Percentiles rank a stretch among this genome's conserved stretches.
These are phyloP conservation scores for Trichoderma simmonsii DNA, from an alignment of 2,329 filamentous ascomycete species.

Conservation along the genomic window DNA sequence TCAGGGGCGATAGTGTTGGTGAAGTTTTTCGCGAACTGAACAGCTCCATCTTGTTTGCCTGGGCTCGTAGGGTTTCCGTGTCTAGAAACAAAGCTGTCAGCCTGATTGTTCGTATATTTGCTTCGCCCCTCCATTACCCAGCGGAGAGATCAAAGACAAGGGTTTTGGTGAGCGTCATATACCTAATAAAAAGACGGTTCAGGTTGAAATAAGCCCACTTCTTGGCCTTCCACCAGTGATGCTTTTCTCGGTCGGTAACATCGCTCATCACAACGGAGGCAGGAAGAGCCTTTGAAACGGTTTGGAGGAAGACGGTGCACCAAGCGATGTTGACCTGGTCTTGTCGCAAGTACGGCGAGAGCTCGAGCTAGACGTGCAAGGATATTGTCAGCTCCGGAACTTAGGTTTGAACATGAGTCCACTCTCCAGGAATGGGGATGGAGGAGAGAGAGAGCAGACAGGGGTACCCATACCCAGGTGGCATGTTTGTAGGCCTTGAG, in stretches of 20 bases:
- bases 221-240: conserved; percentile 99
- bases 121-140: background rate
- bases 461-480: conserved; percentile 66
- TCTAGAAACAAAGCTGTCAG: conserved; percentile 42
- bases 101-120: background rate
- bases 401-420: background rate
- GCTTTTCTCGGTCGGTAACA: conserved; percentile 79
- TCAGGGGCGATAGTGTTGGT: conserved; percentile 89
- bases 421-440: background rate
- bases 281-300: conserved; percentile 82
- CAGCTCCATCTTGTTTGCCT: conserved; percentile 71
- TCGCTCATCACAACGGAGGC: conserved; percentile 79
- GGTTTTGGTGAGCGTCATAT: conserved; percentile 27
- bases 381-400: background rate
- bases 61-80: conserved; percentile 84
- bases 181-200: conserved; percentile 92
- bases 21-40: conserved; percentile 85
- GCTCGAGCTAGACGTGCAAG: conserved; percentile 67
- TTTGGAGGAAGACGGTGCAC: conserved; percentile 91
- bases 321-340: conserved; percentile 86
- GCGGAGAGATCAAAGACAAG: background rate
- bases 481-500: conserved; percentile 98
- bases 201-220: conserved; percentile 99
- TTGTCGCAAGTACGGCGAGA: conserved; percentile 72
- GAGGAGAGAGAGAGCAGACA: no score